phyloP scores from a whole-genome alignment of 2,329 filamentous ascomycete genomes.

The Diplocarpon mali region DNA sequence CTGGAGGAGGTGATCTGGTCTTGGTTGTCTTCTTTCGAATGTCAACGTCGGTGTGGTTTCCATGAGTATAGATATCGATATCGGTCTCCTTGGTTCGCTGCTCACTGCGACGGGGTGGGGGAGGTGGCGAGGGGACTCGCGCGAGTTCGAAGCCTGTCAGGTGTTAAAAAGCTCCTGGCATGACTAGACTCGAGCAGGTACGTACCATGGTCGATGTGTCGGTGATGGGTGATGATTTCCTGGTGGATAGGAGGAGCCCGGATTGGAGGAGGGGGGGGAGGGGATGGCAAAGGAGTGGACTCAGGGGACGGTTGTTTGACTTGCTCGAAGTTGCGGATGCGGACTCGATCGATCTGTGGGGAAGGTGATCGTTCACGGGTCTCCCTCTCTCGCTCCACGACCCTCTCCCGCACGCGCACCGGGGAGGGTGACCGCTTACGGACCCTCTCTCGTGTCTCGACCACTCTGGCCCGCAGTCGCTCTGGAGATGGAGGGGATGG shows the following conservation, averaged over 20 bases:
- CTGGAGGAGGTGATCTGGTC: slow-evolving; percentile 14
- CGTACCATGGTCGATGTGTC: slow-evolving; percentile 78
- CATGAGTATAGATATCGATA: slow-evolving; percentile 48
- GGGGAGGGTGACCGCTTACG: slow-evolving; percentile 23
- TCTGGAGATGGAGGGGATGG: slow-evolving; percentile 21
- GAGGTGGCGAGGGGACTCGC: slow-evolving; percentile 20
- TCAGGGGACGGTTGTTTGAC: slow-evolving; percentile 13
- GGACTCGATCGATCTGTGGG: slow-evolving; percentile 22
- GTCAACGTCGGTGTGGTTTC: slow-evolving; percentile 46
- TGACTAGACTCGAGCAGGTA: background rate
- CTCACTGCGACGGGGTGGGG: slow-evolving; percentile 21
- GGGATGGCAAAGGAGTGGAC: slow-evolving; percentile 22
- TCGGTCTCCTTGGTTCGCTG: slow-evolving; percentile 37
- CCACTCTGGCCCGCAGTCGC: slow-evolving; percentile 22
- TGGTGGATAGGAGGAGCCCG: slow-evolving; percentile 72
- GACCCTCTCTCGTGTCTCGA: slow-evolving; percentile 23
- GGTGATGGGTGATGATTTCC: slow-evolving; percentile 73
- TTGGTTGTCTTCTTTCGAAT: slow-evolving; percentile 27
- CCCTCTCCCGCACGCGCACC: slow-evolving; percentile 22
- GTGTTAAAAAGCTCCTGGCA: slow-evolving; percentile 9
- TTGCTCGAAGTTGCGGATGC: slow-evolving; percentile 22
- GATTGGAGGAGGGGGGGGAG: slow-evolving; percentile 40
- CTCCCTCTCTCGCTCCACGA: slow-evolving; percentile 19
- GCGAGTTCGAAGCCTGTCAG: slow-evolving; percentile 24
- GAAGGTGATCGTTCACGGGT: slow-evolving; percentile 20